Percentiles rank a stretch among this genome's conserved stretches.
Evolutionary conservation across 768 basidiomycete species (phyloP).

Genomic region (Leccinum ochraceum): DNA sequence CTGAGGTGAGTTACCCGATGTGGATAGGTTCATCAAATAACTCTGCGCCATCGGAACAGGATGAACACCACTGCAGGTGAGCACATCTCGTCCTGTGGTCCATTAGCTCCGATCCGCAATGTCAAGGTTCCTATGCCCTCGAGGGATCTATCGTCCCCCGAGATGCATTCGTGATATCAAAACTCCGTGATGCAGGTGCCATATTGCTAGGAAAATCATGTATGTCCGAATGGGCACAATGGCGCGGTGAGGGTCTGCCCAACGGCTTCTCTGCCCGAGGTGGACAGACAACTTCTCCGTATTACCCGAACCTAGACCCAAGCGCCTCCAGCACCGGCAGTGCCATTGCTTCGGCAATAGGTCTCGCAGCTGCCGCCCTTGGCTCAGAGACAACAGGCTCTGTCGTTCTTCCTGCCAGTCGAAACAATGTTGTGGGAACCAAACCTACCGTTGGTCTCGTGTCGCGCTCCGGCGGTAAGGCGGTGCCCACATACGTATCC

Average conservation of each 20-base stretch:
- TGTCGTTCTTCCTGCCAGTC: slow-evolving; percentile 44
- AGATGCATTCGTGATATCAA: slow-evolving; percentile 36
- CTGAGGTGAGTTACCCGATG: slow-evolving; percentile 23
- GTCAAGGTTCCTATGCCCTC: slow-evolving; percentile 39
- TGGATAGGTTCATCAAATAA: neutral
- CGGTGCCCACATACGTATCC: neutral
- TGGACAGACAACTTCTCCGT: slow-evolving; percentile 45
- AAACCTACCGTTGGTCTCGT: slow-evolving; percentile 46
- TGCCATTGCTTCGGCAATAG: slow-evolving; percentile 44
- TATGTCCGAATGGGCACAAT: slow-evolving; percentile 46
- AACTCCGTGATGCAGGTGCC: slow-evolving; percentile 34
- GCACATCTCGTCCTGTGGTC: slow-evolving; percentile 20
- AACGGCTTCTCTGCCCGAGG: slow-evolving; percentile 48
- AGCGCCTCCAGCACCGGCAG: slow-evolving; percentile 46
- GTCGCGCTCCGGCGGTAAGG: slow-evolving; percentile 39
- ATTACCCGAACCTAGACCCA: slow-evolving; percentile 43
- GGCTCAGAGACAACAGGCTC: slow-evolving; percentile 53
- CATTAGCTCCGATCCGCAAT: slow-evolving; percentile 4
- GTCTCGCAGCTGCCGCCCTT: slow-evolving; percentile 44
- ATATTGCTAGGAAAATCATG: slow-evolving; percentile 45
- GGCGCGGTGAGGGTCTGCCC: slow-evolving; percentile 36
- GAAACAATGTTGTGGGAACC: slow-evolving; percentile 46
- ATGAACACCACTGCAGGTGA: slow-evolving; percentile 55
- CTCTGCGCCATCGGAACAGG: slow-evolving; percentile 21
- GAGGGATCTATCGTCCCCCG: slow-evolving; percentile 39